phyloP scores from a whole-genome alignment of 176 grass and related monocot species.

The Ampelocalamus luodianensis region DNA sequence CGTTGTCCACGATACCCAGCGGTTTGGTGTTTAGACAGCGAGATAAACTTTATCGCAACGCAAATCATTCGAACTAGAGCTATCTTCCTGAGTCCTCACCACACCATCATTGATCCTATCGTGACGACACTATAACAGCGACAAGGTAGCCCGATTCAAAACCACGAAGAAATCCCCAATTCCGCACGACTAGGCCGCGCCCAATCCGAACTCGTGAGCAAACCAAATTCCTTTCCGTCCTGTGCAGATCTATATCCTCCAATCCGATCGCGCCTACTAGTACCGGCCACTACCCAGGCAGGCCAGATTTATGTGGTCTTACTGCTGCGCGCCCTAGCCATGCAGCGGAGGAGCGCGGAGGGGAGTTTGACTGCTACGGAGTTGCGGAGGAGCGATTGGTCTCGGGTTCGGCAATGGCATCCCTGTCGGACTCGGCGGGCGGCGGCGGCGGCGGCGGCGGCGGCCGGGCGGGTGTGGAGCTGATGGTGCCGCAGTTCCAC shows the following conservation, averaged over 20 bases:
- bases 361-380: constrained; percentile 44
- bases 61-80: constrained; percentile 34
- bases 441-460: constrained; percentile 42
- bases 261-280: constrained; percentile 24
- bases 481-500: constrained; percentile 87
- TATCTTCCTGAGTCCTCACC: not conserved
- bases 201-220: not conserved
- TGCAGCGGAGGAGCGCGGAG: constrained; percentile 44
- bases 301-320: constrained; percentile 41
- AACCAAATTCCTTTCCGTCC: not conserved
- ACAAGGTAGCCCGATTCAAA: constrained; percentile 57
- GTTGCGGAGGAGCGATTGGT: not conserved
- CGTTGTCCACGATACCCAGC: not conserved
- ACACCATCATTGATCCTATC: not conserved
- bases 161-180: constrained; percentile 21
- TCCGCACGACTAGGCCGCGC: constrained; percentile 1
- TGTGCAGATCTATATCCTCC: constrained; percentile 31
- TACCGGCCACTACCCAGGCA: too few relatives aligned
- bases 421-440: constrained; percentile 54
- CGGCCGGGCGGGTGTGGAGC: constrained; percentile 64
- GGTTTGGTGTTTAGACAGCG: not conserved
- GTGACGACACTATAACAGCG: constrained; percentile 50
- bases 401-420: constrained; percentile 48
- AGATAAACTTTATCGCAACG: constrained; percentile 1
- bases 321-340: constrained; percentile 35